Percentiles rank a stretch among this genome's conserved stretches.
Conservation (phyloP, 306 rosid genomes). For the Lupinus albus region DNA sequence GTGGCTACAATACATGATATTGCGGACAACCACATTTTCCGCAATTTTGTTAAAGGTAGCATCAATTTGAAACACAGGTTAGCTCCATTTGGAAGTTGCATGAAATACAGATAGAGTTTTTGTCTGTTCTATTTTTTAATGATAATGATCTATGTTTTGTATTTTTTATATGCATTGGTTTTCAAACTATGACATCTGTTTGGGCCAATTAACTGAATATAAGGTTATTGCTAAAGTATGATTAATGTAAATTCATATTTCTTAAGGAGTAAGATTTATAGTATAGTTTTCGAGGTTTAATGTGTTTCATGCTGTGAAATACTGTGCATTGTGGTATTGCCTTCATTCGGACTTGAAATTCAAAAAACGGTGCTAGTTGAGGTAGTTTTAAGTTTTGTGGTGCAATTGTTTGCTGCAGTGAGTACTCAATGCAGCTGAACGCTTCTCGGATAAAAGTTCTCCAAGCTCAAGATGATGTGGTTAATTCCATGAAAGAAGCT, state of each 20-base stretch:
- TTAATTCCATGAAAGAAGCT: slow-evolving; percentile 80
- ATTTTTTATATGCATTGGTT: slow-evolving; percentile 1
- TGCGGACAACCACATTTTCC: no score
- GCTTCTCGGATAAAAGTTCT: slow-evolving; percentile 92
- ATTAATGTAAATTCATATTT: not conserved
- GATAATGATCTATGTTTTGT: not conserved
- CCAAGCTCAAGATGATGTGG: slow-evolving; percentile 93
- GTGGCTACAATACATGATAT: no score
- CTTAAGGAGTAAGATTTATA: not conserved
- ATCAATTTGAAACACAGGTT: not conserved
- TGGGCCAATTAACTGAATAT: slow-evolving; percentile 21
- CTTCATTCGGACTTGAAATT: not conserved
- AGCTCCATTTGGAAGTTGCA: not conserved
- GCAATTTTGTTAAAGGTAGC: no score
- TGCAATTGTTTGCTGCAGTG: slow-evolving; percentile 56
- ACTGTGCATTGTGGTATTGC: slow-evolving; percentile 21
- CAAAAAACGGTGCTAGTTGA: slow-evolving; percentile 1
- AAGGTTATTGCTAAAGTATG: slow-evolving; percentile 15
- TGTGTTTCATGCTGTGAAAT: slow-evolving; percentile 13
- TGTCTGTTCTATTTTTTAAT: not conserved
- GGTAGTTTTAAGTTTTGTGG: slow-evolving; percentile 21
- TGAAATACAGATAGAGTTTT: not conserved
- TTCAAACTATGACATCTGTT: slow-evolving; percentile 17
- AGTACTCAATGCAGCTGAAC: slow-evolving; percentile 94
- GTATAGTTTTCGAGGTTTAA: slow-evolving; percentile 11